Evolutionary conservation across 2,329 filamentous ascomycete genomes (phyloP), one percentile per base, ranked within the genome.

Genomic region (Diaporthe sp.): DNA sequence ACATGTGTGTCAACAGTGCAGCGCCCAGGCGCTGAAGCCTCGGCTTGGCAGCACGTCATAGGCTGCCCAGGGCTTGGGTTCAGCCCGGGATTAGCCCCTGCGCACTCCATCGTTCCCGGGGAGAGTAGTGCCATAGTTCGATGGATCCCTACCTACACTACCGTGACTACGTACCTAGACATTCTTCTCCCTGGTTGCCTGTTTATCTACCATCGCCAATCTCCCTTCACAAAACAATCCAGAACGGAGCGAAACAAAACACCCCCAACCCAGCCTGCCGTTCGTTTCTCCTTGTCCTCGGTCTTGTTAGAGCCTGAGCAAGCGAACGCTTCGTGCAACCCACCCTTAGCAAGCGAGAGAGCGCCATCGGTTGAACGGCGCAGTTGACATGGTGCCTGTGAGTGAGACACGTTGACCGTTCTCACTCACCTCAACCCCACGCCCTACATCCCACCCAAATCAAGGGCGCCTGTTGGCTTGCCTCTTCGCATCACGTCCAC

Each of bases 51-150:
- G 73, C 22, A 75, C 73, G 73, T 75, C 73, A 75, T 72, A 46
- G 51, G 67, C 70, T 19, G n/a, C 46, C 57, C 49, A 53, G 25
- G 57, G 57, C 55, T 62, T 46, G 55, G 55, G n/a, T 2, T 37
- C 73, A 57, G 57, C 67, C 57, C 68, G 57, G 73, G 73, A 61
- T 72, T 42, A 74, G 57, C 62, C 49, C 73, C 73, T 72, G 73
- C 34, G 65, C 39, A 17, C 44, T 42, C 28, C 28, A 49, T 46
- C 17, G 5, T 17, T 44, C 57, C 22, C 31, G 57, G 57, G 57
- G 19, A 34, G 7, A 22, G n/a, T 53, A 53, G 65, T 22, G 65
- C 65, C 65, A 68, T 39, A 25, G 7, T 25, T 68, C 4, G 44
- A 68, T 68, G 46, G 62, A 39, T 53, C 44, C 62, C 44, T 51